These are phyloP conservation scores for Botrytis hyacinthi DNA, from an alignment of 2,329 filamentous ascomycete species.

Conservation along the genomic window DNA sequence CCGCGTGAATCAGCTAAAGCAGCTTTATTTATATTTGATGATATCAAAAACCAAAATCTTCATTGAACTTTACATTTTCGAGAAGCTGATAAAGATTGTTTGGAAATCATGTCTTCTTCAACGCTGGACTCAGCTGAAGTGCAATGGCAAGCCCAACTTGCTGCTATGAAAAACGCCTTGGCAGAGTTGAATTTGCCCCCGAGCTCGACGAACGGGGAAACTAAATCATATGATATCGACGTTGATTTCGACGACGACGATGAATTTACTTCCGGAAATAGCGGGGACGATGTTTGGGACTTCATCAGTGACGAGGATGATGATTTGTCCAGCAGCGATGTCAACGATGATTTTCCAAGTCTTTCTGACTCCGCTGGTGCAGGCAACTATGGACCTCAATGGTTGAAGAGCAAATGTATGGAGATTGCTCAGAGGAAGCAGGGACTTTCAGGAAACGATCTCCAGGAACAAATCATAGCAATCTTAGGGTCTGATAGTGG, in stretches of 20 bases:
- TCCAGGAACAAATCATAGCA: conserved; percentile 74
- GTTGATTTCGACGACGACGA: conserved; percentile 65
- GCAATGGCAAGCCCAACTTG: conserved; percentile 83
- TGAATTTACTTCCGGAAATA: conserved; percentile 52
- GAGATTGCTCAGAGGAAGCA: conserved; percentile 63
- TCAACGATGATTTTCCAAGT: conserved; percentile 47
- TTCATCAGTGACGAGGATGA: conserved; percentile 75
- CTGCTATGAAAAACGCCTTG: conserved; percentile 82
- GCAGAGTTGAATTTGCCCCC: conserved; percentile 62
- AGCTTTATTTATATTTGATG: background rate
- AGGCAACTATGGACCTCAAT: conserved; percentile 56
- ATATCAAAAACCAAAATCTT: background rate
- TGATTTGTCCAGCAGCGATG: conserved; percentile 64
- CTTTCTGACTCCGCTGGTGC: conserved; percentile 30
- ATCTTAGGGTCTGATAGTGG: conserved; percentile 65
- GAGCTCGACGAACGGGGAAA: conserved; percentile 43
- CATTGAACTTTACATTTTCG: background rate
- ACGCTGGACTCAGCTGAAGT: conserved; percentile 42
- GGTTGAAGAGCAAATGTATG: conserved; percentile 70
- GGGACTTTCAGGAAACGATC: conserved; percentile 65
- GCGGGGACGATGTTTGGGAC: conserved; percentile 86
- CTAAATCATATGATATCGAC: conserved; percentile 53
- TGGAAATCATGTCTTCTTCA: conserved; percentile 13
- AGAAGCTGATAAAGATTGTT: background rate
- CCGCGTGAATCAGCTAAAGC: background rate